These are phyloP conservation scores for Tylopilus sp. DNA, from an alignment of 768 basidiomycete species.

Conservation along the genomic window DNA sequence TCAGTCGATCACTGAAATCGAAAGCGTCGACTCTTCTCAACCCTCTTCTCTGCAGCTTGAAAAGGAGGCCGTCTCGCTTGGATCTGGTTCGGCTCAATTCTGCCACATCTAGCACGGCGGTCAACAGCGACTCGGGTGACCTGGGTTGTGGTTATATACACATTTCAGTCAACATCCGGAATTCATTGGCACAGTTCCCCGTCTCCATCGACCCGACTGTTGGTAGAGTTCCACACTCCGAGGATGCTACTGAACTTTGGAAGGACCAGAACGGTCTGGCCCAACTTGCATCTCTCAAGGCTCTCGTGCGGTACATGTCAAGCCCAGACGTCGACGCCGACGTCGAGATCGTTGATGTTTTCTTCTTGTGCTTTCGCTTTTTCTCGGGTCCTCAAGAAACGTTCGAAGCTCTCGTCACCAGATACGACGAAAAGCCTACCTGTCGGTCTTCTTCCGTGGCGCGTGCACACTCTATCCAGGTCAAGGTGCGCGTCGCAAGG, in stretches of 20 bases:
- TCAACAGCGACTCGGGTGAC: constrained; percentile 15
- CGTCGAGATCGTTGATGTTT: constrained; percentile 45
- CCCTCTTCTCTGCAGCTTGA: constrained; percentile 9
- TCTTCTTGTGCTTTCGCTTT: constrained; percentile 71
- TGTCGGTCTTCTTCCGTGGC: constrained; percentile 31
- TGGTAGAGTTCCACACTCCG: constrained; percentile 30
- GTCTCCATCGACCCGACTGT: constrained; percentile 24
- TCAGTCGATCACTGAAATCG: constrained; percentile 1
- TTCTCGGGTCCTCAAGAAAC: constrained; percentile 53
- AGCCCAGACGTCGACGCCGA: constrained; percentile 39
- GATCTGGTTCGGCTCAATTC: constrained; percentile 3
- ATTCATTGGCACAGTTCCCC: constrained; percentile 29
- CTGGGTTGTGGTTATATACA: constrained; percentile 18
- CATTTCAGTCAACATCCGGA: constrained; percentile 24
- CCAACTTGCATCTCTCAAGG: constrained; percentile 37
- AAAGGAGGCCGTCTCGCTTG: constrained; percentile 6
- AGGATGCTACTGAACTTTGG: constrained; percentile 29
- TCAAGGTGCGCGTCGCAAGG: constrained; percentile 58
- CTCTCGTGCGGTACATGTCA: constrained; percentile 46
- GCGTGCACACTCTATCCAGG: constrained; percentile 41
- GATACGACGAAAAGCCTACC: constrained; percentile 42
- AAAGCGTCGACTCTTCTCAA: constrained; percentile 17
- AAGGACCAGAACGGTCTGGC: constrained; percentile 25
- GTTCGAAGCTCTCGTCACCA: constrained; percentile 40
- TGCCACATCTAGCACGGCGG: constrained; percentile 20